Percentiles rank a stretch among this genome's conserved stretches.
phyloP scores from a whole-genome alignment of 257 asterid genomes.

The Gardenia jasminoides region DNA sequence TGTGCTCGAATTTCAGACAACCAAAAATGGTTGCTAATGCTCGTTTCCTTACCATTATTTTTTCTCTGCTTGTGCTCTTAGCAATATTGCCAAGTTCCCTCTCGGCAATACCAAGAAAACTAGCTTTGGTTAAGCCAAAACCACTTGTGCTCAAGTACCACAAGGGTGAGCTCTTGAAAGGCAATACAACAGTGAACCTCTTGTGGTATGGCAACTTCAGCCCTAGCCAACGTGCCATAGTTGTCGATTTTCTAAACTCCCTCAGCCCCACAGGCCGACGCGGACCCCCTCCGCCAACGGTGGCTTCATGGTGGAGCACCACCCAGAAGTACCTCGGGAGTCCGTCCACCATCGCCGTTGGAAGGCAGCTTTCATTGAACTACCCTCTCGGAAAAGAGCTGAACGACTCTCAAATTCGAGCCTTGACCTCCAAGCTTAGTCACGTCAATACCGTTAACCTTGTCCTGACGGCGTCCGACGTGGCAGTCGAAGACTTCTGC shows the following conservation, averaged over 20 bases:
- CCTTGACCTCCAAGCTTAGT: constrained; percentile 24
- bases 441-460: constrained; percentile 28
- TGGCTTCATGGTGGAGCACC: constrained; percentile 46
- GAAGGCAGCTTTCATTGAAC: constrained; percentile 23
- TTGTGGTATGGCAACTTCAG: constrained; percentile 37
- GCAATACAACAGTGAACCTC: constrained; percentile 37
- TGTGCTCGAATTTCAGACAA: neutral
- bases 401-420: constrained; percentile 26
- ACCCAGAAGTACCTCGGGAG: constrained; percentile 36
- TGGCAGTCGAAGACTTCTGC: constrained; percentile 46
- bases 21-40: constrained; percentile 20
- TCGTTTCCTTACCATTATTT: neutral
- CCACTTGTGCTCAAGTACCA: constrained; percentile 34
- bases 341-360: constrained; percentile 16
- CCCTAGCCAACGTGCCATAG: constrained; percentile 22
- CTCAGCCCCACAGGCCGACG: constrained; percentile 10
- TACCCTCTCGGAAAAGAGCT: constrained; percentile 37
- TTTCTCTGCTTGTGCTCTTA: constrained; percentile 16
- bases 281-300: constrained; percentile 18
- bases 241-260: constrained; percentile 24
- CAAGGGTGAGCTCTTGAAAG: constrained; percentile 36
- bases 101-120: constrained; percentile 30
- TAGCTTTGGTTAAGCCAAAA: constrained; percentile 30
- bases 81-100: constrained; percentile 10
- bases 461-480: constrained; percentile 40